phyloP scores from a whole-genome alignment of 2,329 filamentous ascomycete genomes.

The Orbilia brochopaga region DNA sequence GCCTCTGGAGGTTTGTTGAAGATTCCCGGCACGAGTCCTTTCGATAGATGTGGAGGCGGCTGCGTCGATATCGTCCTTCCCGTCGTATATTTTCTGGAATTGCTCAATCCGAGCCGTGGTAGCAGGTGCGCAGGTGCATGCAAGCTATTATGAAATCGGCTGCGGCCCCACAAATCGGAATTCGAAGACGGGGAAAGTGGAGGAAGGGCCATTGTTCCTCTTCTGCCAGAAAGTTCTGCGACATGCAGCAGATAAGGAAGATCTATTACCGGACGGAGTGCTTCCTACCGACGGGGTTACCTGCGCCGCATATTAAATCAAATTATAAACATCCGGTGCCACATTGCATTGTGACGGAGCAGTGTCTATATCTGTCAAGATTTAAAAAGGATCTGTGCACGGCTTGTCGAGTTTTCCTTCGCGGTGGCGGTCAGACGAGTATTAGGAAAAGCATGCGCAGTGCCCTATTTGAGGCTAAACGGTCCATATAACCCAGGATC shows the following conservation, averaged over 20 bases:
- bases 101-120: background rate
- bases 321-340: constrained; percentile 26
- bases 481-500: constrained; percentile 42
- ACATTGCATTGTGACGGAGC: background rate
- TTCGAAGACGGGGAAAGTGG: constrained; percentile 11
- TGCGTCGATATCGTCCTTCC: background rate
- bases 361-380: constrained; percentile 26
- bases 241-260: background rate
- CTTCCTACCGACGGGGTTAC: constrained; percentile 48
- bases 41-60: constrained; percentile 54
- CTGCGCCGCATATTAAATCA: constrained; percentile 49
- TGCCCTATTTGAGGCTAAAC: constrained; percentile 46
- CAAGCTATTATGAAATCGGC: constrained; percentile 34
- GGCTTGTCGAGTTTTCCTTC: constrained; percentile 24
- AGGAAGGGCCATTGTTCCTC: constrained; percentile 1
- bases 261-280: constrained; percentile 41
- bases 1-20: constrained; percentile 81
- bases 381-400: constrained; percentile 50
- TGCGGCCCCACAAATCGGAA: constrained; percentile 23
- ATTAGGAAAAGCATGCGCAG: constrained; percentile 1
- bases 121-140: background rate
- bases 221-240: background rate
- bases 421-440: constrained; percentile 16
- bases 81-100: background rate
- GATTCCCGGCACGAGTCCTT: constrained; percentile 66